Evolutionary conservation across 495 filamentous ascomycete species (phyloP), one percentile per base, ranked within the genome.

Genomic region (Hypoxylon rickii): DNA sequence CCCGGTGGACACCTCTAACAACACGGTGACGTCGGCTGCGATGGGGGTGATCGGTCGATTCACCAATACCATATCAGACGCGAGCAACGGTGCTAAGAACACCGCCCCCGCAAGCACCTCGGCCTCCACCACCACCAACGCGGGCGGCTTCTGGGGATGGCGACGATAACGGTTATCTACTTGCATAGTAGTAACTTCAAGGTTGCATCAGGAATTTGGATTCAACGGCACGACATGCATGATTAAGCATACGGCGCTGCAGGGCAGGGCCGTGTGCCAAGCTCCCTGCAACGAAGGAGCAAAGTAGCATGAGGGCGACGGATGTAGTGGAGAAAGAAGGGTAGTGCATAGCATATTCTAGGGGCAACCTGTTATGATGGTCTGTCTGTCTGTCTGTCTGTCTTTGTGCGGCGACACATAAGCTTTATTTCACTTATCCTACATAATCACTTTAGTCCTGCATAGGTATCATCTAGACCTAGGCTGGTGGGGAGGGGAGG

Each of bases 71-170:
- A 48, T 62, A 44, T 59, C 64, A 8, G 66, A 72, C 19, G 49
- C 64, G 38, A 47, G 58, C 42, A 49, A 52, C 20, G 57, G 57
- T 51, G 38, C 59, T 50, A 65, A 59, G 39, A 69, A 63, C 39
- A 31, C 63, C 4, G 50, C 67, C 4, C 33, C 70, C 6, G 42
- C 60, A 1, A 37, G 52, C 11, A 43, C 68, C 19, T 43, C 67
- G 2, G 36, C 52, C 7, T 22, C 61, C 21, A 38, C 61, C 32
- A 54, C 65, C 42, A 31, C 49, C 21, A 43, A 48, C 17, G 50
- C 51, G 32, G 74, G 70, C 17, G 68, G 77, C 22, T 80, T 80
- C 55, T 80, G 75, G 74, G 76, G 76, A 3, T 80, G 77, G 77
- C 67, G 76, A 48, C 69, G 75, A 53, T 69, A 63, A 40, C 12